A percentile compares a stretch with the other conserved stretches of the same genome.
These are phyloP conservation scores for Amylocarpus encephaloides DNA, from an alignment of 2,329 filamentous ascomycete species.

Conservation along the genomic window DNA sequence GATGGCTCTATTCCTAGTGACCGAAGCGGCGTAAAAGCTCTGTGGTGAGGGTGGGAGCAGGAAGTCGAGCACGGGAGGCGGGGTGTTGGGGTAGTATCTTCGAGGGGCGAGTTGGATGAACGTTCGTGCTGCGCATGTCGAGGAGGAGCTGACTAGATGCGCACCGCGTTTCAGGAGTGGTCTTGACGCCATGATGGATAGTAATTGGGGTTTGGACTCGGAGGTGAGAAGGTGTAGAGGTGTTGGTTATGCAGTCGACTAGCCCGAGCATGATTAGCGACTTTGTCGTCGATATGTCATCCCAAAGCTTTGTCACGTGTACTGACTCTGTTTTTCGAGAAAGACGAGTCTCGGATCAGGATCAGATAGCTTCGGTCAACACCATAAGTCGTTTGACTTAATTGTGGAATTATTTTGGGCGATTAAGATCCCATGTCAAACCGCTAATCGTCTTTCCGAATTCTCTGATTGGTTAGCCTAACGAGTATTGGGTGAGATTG, in stretches of 20 bases:
- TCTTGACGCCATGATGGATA: constrained; percentile 22
- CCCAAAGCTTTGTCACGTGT: too few relatives aligned
- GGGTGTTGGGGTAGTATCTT: constrained; percentile 17
- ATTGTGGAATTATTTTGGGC: too few relatives aligned
- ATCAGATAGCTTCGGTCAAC: too few relatives aligned
- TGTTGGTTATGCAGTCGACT: background rate
- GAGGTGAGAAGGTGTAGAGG: background rate
- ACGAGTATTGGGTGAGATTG: background rate
- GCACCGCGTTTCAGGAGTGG: constrained; percentile 21
- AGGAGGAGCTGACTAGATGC: constrained; percentile 13
- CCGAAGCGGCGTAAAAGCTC: background rate
- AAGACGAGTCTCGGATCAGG: too few relatives aligned
- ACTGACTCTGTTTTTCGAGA: too few relatives aligned
- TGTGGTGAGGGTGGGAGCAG: constrained; percentile 19
- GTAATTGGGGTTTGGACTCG: background rate
- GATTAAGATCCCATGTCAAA: too few relatives aligned
- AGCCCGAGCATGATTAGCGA: too few relatives aligned
- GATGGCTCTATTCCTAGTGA: background rate
- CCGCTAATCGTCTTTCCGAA: too few relatives aligned
- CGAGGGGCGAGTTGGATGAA: constrained; percentile 26
- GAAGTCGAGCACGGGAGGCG: constrained; percentile 27
- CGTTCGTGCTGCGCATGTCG: constrained; percentile 21
- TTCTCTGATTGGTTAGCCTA: too few relatives aligned
- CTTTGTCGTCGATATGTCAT: too few relatives aligned
- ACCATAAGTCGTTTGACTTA: too few relatives aligned